phyloP scores from a whole-genome alignment of 177 flowering plant species.

The Vitis hybrid region DNA sequence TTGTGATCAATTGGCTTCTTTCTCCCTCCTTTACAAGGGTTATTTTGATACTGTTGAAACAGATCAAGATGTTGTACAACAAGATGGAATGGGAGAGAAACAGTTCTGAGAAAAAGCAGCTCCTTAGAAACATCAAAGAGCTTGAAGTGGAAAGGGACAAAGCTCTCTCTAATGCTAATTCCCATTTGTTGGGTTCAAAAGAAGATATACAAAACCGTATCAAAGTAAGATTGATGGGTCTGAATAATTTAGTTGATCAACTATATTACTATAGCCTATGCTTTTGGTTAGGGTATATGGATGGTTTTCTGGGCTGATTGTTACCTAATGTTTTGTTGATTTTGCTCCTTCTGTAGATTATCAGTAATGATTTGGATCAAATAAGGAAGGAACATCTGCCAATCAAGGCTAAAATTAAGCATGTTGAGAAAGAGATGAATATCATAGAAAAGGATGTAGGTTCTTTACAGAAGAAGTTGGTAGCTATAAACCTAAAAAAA shows the following conservation, averaged over 20 bases:
- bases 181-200: slow-evolving; percentile 6
- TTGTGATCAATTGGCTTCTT: background rate
- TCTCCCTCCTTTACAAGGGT: too few species aligned
- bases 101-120: background rate
- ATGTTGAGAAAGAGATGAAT: background rate
- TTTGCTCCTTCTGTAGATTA: background rate
- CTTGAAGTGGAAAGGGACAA: background rate
- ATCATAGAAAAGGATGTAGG: too few species aligned
- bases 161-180: slow-evolving; percentile 6
- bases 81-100: too few species aligned
- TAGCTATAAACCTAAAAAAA: too few species aligned
- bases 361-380: background rate
- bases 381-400: background rate
- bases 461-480: too few species aligned
- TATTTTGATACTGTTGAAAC: background rate
- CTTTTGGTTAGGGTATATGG: too few species aligned
- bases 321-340: background rate
- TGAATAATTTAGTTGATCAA: background rate
- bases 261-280: too few species aligned
- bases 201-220: background rate
- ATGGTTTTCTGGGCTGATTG: background rate
- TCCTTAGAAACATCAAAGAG: background rate
- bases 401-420: background rate
- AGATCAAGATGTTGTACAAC: background rate
- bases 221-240: slow-evolving; percentile 3